Percentiles rank a stretch among this genome's conserved stretches.
Conservation (phyloP, 805 yeast species). For the Cyberlindnera mrakii region DNA sequence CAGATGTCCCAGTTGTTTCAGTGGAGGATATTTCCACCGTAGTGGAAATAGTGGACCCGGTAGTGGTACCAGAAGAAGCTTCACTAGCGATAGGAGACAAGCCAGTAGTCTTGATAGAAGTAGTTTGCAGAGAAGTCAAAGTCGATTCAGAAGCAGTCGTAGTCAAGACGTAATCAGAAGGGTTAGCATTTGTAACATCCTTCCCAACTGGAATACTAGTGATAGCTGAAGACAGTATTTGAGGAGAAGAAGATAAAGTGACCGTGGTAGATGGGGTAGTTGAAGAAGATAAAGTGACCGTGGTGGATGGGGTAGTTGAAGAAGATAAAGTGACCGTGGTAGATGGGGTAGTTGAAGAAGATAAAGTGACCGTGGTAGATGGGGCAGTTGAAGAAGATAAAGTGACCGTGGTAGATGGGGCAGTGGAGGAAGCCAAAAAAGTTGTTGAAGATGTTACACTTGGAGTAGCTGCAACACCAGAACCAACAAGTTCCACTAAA, state of each 20-base stretch:
- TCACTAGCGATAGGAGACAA: too few species aligned
- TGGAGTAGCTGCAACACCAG: slow-evolving; percentile 8
- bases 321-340: slow-evolving; percentile 1
- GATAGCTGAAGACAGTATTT: background rate
- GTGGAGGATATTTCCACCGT: background rate
- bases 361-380: slow-evolving; percentile 5
- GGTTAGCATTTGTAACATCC: too few species aligned
- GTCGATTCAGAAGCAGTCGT: too few species aligned
- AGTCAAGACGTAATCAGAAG: too few species aligned
- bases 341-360: slow-evolving; percentile 8
- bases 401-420: slow-evolving; percentile 13
- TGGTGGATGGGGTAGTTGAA: slow-evolving; percentile 1
- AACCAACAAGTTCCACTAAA: slow-evolving; percentile 22
- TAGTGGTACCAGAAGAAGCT: background rate
- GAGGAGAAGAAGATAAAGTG: background rate
- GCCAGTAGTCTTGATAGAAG: background rate
- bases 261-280: slow-evolving; percentile 4
- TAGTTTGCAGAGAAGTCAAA: background rate
- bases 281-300: slow-evolving; percentile 6
- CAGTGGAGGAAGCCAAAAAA: slow-evolving; percentile 4
- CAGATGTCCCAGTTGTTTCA: background rate
- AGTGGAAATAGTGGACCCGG: background rate
- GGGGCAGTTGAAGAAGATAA: slow-evolving; percentile 1
- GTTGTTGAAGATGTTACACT: slow-evolving; percentile 15
- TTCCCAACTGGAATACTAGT: background rate